Base-by-base conservation (phyloP, 2,329 filamentous ascomycete species). In the Sporothrix inflata region DNA sequence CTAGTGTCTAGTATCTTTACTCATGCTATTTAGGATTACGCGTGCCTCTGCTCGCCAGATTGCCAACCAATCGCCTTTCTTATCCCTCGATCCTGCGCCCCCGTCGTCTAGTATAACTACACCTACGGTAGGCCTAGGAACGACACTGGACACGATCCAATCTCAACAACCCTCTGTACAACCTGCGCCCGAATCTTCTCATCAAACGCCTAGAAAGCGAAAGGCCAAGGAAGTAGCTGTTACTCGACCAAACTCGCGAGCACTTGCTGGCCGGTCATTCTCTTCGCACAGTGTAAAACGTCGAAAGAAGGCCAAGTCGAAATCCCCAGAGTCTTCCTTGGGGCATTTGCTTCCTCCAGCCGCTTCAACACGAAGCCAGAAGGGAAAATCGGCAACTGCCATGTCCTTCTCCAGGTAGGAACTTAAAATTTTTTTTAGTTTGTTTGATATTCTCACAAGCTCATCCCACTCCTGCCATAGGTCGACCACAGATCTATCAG, bases 1-100 rank as follows among this genome's bases (percentile, higher is more conserved):
- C 7, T 74, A 21, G n/a, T 21, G n/a, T 21, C 24, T 69, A 14
- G n/a, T 16, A n/a, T 3, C 30, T 42, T 19, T 12, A 8, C 93
- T 95, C 90, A 98, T 21, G 34, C 38, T 97, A 94, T 93, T 90
- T 89, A 98, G 94, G 93, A 91, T 96, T 79, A 98, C 95, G 87
- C 94, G 95, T 86, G 96, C 94, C 79, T 92, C 94, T 83, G 92
- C 94, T 85, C 94, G 94, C 87, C 91, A 93, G 89, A 93, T 93
- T 85, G 92, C 93, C 81, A 89, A 83, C 27, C 60, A 27, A 7
- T 7, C 60, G 27, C 12, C 34, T 40, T 21, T 24, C 19, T 7
- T 3, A 21, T 45, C 38, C n/a, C 12, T 24, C 38, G 34, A 65
- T 21, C 12, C 12, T n/a, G 11, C 21, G 4, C n/a, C 8, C 21